Evolutionary conservation across 2,329 filamentous ascomycete genomes (phyloP), one percentile per base, ranked within the genome.

Genomic region (Neofusicoccum kwambonambiense): DNA sequence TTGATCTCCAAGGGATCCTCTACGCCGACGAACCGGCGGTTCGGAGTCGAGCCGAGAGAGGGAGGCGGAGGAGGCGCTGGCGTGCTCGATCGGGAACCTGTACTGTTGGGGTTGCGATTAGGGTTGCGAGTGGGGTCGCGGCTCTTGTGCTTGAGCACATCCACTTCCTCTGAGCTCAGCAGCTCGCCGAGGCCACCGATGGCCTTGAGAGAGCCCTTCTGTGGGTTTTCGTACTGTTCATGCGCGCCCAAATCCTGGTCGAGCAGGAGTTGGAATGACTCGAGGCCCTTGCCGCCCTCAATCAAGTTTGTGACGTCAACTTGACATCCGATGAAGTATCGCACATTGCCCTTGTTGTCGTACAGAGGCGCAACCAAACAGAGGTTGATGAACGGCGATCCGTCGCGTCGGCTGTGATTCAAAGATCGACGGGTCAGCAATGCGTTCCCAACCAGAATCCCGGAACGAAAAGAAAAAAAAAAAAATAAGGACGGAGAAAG

Each of bases 301-400:
- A 87, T 83, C 0, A 91, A 78, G 3, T 87, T 86, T 2, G 86
- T 89, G 4, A 91, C 82, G 66, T 91, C 89, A 19, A 91, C 84
- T 71, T 91, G 88, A 0, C 88, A 88, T n/a, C 89, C 89, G 52
- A 91, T 84, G 70, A 86, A 86, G 72, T 91, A 91, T 31, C 88
- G 82, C 1, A 89, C 81, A 0, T 80, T 79, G 1, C 89, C 89
- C 31, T 84, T 82, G 65, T 84, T 87, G 70, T 91, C 89, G 69
- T 86, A 85, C 0, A 92, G 77, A 0, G 89, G 89, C 1, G 89
- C 86, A 4, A 86, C 83, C 86, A 90, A 89, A 15, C 91, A 80
- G 6, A 92, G 80, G 68, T 91, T 91, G 80, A 91, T 86, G 71
- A 91, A 91, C 0, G 89, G 88, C 0, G 86, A 88, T 0, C 89